These are phyloP conservation scores for Gossypium bickii DNA, from an alignment of 345 rosid species.

Conservation along the genomic window DNA sequence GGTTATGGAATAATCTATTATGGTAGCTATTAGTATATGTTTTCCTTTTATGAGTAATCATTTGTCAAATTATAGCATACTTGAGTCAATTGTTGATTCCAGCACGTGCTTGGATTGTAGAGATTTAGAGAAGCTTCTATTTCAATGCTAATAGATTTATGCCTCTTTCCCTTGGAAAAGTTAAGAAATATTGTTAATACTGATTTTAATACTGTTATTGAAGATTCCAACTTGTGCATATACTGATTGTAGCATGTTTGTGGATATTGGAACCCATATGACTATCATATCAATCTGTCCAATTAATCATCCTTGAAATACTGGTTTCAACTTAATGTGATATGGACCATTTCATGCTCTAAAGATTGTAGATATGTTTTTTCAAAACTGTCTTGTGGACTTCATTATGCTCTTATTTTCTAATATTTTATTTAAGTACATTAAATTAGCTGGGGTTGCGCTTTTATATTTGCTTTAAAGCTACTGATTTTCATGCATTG, in stretches of 20 bases:
- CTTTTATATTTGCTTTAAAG: neutral
- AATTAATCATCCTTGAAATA: neutral
- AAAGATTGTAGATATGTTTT: neutral
- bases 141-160: neutral
- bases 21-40: neutral
- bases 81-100: neutral
- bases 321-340: neutral
- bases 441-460: slow-evolving; percentile 1
- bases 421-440: neutral
- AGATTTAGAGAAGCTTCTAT: neutral
- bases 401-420: neutral
- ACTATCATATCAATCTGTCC: neutral
- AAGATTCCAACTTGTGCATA: neutral
- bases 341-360: neutral
- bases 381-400: neutral
- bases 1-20: neutral
- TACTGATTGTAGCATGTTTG: neutral
- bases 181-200: neutral
- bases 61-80: neutral
- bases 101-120: neutral
- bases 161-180: neutral
- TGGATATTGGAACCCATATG: neutral
- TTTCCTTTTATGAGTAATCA: neutral
- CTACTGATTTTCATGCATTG: neutral
- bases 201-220: neutral